phyloP scores from a whole-genome alignment of 1,139 yeast species.

The Pichia sp. region DNA sequence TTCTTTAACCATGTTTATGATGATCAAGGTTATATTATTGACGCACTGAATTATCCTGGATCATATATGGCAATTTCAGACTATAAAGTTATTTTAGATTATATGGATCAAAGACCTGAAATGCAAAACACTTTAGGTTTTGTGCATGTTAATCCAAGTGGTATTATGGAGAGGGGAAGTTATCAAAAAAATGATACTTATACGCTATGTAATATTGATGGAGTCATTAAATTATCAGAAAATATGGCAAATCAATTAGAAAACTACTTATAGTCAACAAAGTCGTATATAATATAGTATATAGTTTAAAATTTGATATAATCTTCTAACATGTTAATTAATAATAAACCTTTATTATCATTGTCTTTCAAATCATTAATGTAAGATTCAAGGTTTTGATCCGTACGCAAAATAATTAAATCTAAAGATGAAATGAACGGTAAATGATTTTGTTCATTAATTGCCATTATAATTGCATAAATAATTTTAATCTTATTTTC shows the following conservation, averaged over 20 bases:
- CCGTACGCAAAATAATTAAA: conserved; percentile 16
- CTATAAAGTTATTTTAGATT: conserved; percentile 57
- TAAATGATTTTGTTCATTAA: conserved; percentile 26
- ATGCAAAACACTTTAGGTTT: conserved; percentile 70
- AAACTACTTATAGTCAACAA: conserved; percentile 5
- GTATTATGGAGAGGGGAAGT: conserved; percentile 47
- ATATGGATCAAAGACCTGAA: conserved; percentile 61
- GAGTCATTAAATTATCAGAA: conserved; percentile 54
- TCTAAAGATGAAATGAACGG: conserved; percentile 22
- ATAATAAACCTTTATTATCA: conserved; percentile 23
- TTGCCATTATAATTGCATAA: conserved; percentile 37
- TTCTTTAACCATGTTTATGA: conserved; percentile 32
- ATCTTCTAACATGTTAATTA: conserved; percentile 34
- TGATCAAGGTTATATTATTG: conserved; percentile 55
- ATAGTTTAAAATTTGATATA: conserved; percentile 19
- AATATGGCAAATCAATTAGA: conserved; percentile 39
- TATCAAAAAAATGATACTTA: conserved; percentile 59
- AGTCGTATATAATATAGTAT: background rate
- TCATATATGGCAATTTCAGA: conserved; percentile 69
- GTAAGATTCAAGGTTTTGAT: conserved; percentile 24
- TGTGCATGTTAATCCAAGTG: conserved; percentile 51
- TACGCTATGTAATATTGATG: conserved; percentile 49
- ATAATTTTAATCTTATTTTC: conserved; percentile 34
- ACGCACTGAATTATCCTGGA: conserved; percentile 53
- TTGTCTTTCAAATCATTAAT: conserved; percentile 1